These are phyloP conservation scores for Fusarium napiforme DNA, from an alignment of 2,329 filamentous ascomycete genomes.

Conservation along the genomic window DNA sequence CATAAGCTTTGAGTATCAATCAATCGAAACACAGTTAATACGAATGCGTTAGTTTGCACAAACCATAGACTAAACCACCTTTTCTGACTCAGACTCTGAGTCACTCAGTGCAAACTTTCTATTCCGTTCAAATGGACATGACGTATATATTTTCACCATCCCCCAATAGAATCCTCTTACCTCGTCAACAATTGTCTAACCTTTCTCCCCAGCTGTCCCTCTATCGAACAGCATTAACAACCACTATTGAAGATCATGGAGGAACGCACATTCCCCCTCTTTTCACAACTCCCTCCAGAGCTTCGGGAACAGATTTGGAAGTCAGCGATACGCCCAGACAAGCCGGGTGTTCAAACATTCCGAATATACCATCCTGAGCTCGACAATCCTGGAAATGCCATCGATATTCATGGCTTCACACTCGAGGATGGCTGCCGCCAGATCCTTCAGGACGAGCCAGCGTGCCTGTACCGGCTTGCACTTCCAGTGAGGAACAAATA, in stretches of 20 bases:
- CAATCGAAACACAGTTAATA: not conserved
- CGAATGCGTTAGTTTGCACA: not conserved
- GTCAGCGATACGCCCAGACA: not conserved
- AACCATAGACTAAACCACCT: not conserved
- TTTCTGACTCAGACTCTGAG: too few relatives aligned
- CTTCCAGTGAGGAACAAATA: not conserved
- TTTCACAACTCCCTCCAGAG: not conserved
- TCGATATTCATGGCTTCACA: not conserved
- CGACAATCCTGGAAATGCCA: too few relatives aligned
- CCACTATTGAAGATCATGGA: not conserved
- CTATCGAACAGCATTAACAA: not conserved
- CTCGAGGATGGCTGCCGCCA: not conserved
- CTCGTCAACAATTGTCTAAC: too few relatives aligned
- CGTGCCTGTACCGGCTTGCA: not conserved
- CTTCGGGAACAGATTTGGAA: not conserved
- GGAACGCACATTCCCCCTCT: not conserved
- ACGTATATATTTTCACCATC: not conserved
- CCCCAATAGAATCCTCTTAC: accelerated
- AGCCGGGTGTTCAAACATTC: not conserved
- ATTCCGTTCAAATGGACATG: not conserved
- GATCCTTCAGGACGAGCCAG: too few relatives aligned
- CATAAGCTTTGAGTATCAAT: too few relatives aligned
- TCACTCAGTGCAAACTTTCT: not conserved
- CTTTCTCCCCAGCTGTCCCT: not conserved
- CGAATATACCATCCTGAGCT: accelerated